Base-by-base conservation (phyloP, 2,329 filamentous ascomycete genomes). In the Monascus ruber region DNA sequence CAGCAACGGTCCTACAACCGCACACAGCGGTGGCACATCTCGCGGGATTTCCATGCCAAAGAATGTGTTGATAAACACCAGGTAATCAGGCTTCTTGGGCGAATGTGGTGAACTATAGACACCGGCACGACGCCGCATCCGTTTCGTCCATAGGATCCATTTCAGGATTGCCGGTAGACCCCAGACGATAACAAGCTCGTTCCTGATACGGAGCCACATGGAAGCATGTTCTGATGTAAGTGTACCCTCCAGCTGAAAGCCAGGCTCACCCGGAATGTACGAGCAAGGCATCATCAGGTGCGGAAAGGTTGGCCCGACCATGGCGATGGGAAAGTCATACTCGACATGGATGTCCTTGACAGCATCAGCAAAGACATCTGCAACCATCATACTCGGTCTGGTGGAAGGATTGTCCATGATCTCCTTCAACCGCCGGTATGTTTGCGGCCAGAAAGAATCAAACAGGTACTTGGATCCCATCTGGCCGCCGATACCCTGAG, bases 301-400 rank as follows among this genome's bases (percentile, higher is more conserved):
- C 0, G 65, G 65, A 63, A 66, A 66, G 42, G 66, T 60, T 2
- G 65, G 62, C 58, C 58, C 64, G 7, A 66, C 50, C 25, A 58
- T 53, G 6, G 64, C 63, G 4, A 68, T 48, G 2, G 65, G 65
- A 4, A 69, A 42, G 9, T 50, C 46, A 28, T 59, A 58, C 45
- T 68, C 52, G 11, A 49, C 41, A 5, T 58, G 53, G 35, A 69
- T 64, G 39, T 70, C 67, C 34, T 56, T 50, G 2, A 56, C 62
- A 0, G 63, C 64, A 5, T 69, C 64, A 26, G 62, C 63, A 31
- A 68, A 66, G 52, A 66, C 69, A 38, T 70, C 66, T 0, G 63
- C 61, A 2, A 70, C 40, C 24, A 69, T 63, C 38, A 69, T 55
- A 44, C 62, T 56, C 0, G 66, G 66, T 8, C 50, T 47, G 2